Evolutionary conservation across 176 grass and related monocot species (phyloP).

Genomic region (Aegilops tauschii): DNA sequence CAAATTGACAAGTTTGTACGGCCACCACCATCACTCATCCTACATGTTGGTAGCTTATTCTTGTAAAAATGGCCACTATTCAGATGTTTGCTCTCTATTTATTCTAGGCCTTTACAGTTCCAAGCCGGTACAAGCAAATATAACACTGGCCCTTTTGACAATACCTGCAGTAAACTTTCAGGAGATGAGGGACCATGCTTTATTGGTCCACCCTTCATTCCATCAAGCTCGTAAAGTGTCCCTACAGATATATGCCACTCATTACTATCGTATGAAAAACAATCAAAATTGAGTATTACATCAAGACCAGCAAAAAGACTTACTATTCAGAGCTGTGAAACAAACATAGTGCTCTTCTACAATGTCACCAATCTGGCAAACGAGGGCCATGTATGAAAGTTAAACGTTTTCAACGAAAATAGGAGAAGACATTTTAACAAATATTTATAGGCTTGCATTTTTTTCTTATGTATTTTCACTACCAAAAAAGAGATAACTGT

Average conservation of each 20-base stretch:
- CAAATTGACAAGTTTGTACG: neutral
- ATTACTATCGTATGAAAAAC: conserved; percentile 7
- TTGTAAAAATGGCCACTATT: neutral
- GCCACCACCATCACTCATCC: neutral
- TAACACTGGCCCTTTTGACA: neutral
- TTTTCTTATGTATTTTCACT: neutral
- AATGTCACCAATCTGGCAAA: conserved; percentile 16
- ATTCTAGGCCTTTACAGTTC: neutral
- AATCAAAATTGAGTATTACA: neutral
- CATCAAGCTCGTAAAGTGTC: conserved; percentile 46
- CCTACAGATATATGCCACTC: conserved; percentile 3
- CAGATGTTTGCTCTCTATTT: neutral
- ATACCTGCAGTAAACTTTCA: conserved; percentile 43
- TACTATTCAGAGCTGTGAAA: conserved; percentile 27
- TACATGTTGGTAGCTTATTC: neutral
- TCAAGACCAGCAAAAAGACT: neutral
- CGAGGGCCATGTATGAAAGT: neutral
- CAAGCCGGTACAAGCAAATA: neutral
- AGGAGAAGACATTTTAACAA: neutral
- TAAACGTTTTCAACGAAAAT: neutral
- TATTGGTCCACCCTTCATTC: conserved; percentile 39
- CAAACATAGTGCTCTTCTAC: conserved; percentile 44
- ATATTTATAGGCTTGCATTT: neutral
- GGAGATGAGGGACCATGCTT: conserved; percentile 13
- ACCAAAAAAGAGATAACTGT: neutral